Evolutionary conservation across 2,329 filamentous ascomycete genomes (phyloP).

Genomic region (Madurella fahalii): DNA sequence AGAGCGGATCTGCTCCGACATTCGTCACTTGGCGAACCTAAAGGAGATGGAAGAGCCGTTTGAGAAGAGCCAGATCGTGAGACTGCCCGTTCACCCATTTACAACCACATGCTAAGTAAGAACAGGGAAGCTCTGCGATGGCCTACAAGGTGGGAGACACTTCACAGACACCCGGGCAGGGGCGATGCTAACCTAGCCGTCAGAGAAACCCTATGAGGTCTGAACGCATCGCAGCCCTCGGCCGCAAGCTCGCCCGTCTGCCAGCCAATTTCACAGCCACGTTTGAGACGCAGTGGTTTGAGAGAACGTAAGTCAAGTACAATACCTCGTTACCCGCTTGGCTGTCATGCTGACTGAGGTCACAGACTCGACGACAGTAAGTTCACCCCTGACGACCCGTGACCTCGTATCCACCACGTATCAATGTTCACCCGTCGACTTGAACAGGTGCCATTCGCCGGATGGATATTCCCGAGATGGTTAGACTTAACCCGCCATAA

Average conservation of each 20-base stretch:
- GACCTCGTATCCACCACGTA: background rate
- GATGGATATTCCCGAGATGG: slow-evolving; percentile 55
- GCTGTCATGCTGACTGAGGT: background rate
- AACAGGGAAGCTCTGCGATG: slow-evolving; percentile 26
- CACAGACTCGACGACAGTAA: slow-evolving; percentile 71
- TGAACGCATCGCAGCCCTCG: slow-evolving; percentile 44
- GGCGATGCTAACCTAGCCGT: background rate
- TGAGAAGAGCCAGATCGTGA: slow-evolving; percentile 69
- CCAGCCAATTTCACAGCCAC: slow-evolving; percentile 56
- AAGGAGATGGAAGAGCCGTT: slow-evolving; percentile 88
- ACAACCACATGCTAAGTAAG: slow-evolving; percentile 1
- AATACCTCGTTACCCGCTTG: background rate
- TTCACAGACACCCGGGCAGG: slow-evolving; percentile 27
- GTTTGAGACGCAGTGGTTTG: slow-evolving; percentile 55
- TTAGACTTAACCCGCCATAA: background rate
- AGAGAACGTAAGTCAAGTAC: slow-evolving; percentile 21
- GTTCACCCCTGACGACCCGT: slow-evolving; percentile 27
- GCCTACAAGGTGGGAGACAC: slow-evolving; percentile 38
- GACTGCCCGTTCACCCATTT: background rate
- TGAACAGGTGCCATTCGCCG: slow-evolving; percentile 53
- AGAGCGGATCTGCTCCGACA: slow-evolving; percentile 69
- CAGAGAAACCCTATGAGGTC: slow-evolving; percentile 40
- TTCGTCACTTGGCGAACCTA: slow-evolving; percentile 67
- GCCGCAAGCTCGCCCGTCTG: slow-evolving; percentile 33
- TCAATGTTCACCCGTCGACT: background rate